phyloP scores from a whole-genome alignment of 2,329 filamentous ascomycete species.

The Cladophialophora immunda region DNA sequence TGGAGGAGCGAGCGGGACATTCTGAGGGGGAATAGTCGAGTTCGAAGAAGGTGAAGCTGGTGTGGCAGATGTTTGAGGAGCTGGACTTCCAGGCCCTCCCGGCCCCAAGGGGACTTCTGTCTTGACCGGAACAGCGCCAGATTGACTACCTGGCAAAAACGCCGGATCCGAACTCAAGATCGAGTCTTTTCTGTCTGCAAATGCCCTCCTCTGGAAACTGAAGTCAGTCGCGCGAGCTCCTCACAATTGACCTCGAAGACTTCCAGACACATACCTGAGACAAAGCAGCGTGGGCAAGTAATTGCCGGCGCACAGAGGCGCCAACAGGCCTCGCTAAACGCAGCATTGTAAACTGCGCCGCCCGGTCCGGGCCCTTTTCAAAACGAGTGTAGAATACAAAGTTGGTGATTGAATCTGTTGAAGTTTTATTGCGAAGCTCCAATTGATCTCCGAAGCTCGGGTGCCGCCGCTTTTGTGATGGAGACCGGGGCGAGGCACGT shows the following conservation, averaged over 20 bases:
- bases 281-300: constrained; percentile 35
- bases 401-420: constrained; percentile 15
- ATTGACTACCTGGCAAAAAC: constrained; percentile 32
- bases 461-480: constrained; percentile 19
- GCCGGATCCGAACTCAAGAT: constrained; percentile 40
- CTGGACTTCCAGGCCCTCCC: constrained; percentile 34
- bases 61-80: constrained; percentile 40
- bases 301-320: constrained; percentile 34
- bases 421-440: constrained; percentile 22
- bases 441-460: constrained; percentile 22
- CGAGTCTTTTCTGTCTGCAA: constrained; percentile 37
- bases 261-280: constrained; percentile 35
- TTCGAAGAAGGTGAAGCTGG: constrained; percentile 53
- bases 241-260: neutral
- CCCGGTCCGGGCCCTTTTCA: constrained; percentile 23
- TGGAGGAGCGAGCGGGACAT: constrained; percentile 57
- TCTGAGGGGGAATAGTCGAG: constrained; percentile 59
- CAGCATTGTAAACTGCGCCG: constrained; percentile 38
- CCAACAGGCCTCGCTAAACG: constrained; percentile 39
- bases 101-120: constrained; percentile 37
- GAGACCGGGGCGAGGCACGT: neutral
- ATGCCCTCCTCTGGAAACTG: constrained; percentile 33
- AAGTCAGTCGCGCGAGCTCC: constrained; percentile 32
- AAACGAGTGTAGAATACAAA: constrained; percentile 22
- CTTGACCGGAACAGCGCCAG: constrained; percentile 31